Evolutionary conservation across 179 eudicot genomes (phyloP).

Genomic region (Spergularia azorica): DNA sequence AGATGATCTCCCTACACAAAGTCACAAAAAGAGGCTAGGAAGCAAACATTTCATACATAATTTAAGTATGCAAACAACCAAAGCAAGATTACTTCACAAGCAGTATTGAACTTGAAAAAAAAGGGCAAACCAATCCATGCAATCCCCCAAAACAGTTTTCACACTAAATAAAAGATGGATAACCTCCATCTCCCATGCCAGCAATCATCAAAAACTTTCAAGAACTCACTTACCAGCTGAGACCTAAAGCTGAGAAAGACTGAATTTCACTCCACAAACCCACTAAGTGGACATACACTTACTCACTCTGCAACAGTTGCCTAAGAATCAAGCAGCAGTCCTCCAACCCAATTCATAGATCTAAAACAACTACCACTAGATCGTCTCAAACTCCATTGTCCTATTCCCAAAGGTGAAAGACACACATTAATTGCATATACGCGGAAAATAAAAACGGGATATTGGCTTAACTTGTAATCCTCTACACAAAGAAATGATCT

Average conservation of each 20-base stretch:
- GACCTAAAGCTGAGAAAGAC: not conserved
- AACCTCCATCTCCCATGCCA: too few species aligned
- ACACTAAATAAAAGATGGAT: too few species aligned
- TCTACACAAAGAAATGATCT: not conserved
- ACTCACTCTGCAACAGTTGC: not conserved
- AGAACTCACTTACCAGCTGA: not conserved
- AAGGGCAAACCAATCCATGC: not conserved
- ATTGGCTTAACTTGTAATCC: too few species aligned
- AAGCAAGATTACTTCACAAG: conserved; percentile 2
- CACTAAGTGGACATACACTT: not conserved
- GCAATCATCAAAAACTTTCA: not conserved
- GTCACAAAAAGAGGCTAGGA: not conserved
- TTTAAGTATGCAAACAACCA: not conserved
- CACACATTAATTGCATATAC: not conserved
- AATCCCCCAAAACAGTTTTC: not conserved
- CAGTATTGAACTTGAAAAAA: not conserved
- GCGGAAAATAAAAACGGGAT: not conserved
- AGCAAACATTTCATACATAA: too few species aligned
- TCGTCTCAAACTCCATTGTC: not conserved
- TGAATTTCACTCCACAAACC: not conserved
- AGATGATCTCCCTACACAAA: not conserved
- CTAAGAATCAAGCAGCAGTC: not conserved
- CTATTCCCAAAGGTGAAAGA: not conserved
- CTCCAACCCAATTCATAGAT: not conserved
- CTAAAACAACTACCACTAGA: not conserved